Conservation (phyloP, 306 rosid genomes). For the Spatholobus suberectus region DNA sequence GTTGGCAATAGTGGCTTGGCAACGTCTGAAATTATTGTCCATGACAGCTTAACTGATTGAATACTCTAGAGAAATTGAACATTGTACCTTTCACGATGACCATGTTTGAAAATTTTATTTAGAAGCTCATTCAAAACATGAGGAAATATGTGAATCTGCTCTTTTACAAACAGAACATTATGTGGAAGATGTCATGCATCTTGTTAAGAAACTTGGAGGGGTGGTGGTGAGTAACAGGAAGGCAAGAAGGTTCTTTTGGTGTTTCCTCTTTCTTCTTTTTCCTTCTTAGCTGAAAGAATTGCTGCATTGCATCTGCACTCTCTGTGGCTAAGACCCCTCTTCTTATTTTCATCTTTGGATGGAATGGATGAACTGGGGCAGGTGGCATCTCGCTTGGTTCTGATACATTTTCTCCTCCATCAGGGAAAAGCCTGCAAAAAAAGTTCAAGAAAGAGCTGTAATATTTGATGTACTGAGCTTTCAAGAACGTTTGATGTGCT, state of each 20-base stretch:
- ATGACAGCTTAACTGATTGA: slow-evolving; percentile 27
- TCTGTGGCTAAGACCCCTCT: slow-evolving; percentile 76
- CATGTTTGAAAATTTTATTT: slow-evolving; percentile 15
- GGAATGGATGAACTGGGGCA: slow-evolving; percentile 93
- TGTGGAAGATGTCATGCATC: slow-evolving; percentile 77
- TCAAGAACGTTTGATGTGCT: slow-evolving; percentile 14
- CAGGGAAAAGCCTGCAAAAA: slow-evolving; percentile 75
- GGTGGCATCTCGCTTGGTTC: slow-evolving; percentile 63
- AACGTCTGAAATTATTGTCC: slow-evolving; percentile 20
- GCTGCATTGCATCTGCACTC: slow-evolving; percentile 89
- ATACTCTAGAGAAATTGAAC: background rate
- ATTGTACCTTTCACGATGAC: slow-evolving; percentile 15
- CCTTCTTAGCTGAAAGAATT: slow-evolving; percentile 92
- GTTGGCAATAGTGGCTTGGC: slow-evolving; percentile 4
- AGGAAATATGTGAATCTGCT: background rate
- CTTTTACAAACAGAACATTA: slow-evolving; percentile 72
- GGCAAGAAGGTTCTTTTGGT: slow-evolving; percentile 46
- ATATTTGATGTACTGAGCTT: background rate
- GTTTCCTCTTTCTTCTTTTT: slow-evolving; percentile 56
- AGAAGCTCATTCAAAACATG: slow-evolving; percentile 37
- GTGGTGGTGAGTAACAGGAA: slow-evolving; percentile 49
- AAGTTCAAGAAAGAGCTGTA: slow-evolving; percentile 7
- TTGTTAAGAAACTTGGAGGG: slow-evolving; percentile 72
- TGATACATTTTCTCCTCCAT: slow-evolving; percentile 59
- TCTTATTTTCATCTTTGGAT: slow-evolving; percentile 83